These are phyloP conservation scores for Didymella sp. DNA, from an alignment of 2,329 filamentous ascomycete genomes.

Conservation along the genomic window DNA sequence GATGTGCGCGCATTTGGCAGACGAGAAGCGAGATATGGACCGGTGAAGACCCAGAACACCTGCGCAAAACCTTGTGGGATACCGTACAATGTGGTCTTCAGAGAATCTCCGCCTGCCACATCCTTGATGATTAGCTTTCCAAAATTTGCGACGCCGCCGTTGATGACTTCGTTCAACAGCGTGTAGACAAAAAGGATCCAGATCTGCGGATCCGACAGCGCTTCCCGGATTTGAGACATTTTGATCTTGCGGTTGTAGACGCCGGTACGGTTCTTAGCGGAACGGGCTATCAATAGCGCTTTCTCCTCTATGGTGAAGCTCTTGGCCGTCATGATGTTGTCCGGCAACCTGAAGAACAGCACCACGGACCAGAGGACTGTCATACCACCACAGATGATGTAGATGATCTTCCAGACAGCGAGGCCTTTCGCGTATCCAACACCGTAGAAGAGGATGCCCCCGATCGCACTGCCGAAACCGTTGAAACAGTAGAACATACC, in stretches of 20 bases:
- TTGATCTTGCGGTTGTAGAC: constrained; percentile 59
- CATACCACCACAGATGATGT: constrained; percentile 55
- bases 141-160: constrained; percentile 62
- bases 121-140: constrained; percentile 64
- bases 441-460: constrained; percentile 48
- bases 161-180: constrained; percentile 62
- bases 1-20: constrained; percentile 60
- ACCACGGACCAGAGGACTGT: constrained; percentile 56
- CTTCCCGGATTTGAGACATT: constrained; percentile 58
- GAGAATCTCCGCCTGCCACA: constrained; percentile 50
- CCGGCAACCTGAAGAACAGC: constrained; percentile 50
- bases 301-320: constrained; percentile 55
- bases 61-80: constrained; percentile 64
- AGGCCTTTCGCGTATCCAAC: constrained; percentile 54
- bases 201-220: constrained; percentile 54
- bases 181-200: constrained; percentile 56
- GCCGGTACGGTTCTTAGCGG: constrained; percentile 48
- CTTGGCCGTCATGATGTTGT: constrained; percentile 53
- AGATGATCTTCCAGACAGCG: constrained; percentile 55
- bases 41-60: constrained; percentile 61
- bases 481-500: constrained; percentile 37
- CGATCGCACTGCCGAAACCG: constrained; percentile 28
- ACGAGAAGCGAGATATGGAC: constrained; percentile 60
- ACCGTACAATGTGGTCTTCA: constrained; percentile 60
- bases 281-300: constrained; percentile 52